Evolutionary conservation across 805 yeast species (phyloP).

Genomic region (Kodamaea restingae): DNA sequence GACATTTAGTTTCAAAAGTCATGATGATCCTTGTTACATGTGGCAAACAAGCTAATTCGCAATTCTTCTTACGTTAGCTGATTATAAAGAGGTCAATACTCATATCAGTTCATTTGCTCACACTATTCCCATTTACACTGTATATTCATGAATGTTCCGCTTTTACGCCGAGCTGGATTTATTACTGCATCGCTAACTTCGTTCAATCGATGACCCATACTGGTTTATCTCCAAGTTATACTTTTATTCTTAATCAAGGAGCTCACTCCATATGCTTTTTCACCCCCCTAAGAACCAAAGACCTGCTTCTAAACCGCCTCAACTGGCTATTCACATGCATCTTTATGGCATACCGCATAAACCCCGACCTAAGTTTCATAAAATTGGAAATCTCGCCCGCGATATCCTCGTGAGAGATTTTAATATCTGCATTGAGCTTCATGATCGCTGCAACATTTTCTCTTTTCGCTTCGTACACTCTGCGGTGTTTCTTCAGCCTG

Average conservation of each 20-base stretch:
- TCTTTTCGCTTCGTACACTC: conserved; percentile 35
- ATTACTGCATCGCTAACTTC: too few species aligned
- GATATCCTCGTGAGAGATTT: conserved; percentile 52
- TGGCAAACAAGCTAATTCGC: too few species aligned
- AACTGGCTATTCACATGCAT: conserved; percentile 18
- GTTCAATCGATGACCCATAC: too few species aligned
- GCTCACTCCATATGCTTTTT: background rate
- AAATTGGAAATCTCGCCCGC: conserved; percentile 63
- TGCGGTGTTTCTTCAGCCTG: conserved; percentile 46
- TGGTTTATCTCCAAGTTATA: background rate
- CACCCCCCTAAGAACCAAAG: conserved; percentile 23
- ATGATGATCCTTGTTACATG: too few species aligned
- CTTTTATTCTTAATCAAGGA: background rate
- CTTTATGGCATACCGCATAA: conserved; percentile 36
- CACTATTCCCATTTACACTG: too few species aligned
- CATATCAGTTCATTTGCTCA: background rate
- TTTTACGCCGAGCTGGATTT: too few species aligned
- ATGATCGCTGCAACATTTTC: conserved; percentile 41
- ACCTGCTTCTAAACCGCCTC: conserved; percentile 18
- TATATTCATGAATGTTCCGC: too few species aligned
- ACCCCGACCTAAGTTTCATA: conserved; percentile 45
- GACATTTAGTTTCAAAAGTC: too few species aligned
- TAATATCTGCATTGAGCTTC: conserved; percentile 45
- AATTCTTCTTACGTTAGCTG: too few species aligned
- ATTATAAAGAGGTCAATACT: too few species aligned